Evolutionary conservation across 179 eudicot species (phyloP).

Genomic region (Nepenthes alata): DNA sequence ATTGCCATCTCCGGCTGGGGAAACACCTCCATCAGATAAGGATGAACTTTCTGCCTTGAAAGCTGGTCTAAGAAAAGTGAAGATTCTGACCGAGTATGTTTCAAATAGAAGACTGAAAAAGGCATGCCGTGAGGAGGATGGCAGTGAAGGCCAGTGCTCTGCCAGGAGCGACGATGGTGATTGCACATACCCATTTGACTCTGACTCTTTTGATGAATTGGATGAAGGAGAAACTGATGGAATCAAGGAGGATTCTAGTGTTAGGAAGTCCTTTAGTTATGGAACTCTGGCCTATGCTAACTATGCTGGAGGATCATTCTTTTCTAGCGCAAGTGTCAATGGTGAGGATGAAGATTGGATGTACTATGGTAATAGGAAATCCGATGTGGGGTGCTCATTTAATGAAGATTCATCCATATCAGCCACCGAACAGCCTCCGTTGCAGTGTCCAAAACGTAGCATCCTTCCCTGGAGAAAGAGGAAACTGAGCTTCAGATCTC

Average conservation of each 20-base stretch:
- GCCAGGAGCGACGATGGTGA: constrained; percentile 51
- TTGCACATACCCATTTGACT: constrained; percentile 39
- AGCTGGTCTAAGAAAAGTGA: constrained; percentile 59
- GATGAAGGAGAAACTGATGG: constrained; percentile 51
- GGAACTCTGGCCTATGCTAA: constrained; percentile 72
- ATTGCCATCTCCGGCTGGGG: constrained; percentile 31
- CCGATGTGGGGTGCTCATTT: constrained; percentile 44
- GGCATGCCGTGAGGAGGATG: constrained; percentile 36
- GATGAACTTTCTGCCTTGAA: constrained; percentile 62
- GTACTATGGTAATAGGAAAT: constrained; percentile 55
- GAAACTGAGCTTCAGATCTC: constrained; percentile 56
- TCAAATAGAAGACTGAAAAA: constrained; percentile 49
- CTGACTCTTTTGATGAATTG: constrained; percentile 50
- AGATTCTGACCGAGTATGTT: constrained; percentile 51
- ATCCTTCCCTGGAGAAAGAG: constrained; percentile 73
- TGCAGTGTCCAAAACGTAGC: constrained; percentile 42
- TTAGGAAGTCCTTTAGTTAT: constrained; percentile 62
- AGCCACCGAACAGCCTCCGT: constrained; percentile 27
- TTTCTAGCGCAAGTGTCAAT: constrained; percentile 29
- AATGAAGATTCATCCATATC: constrained; percentile 30
- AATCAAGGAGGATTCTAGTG: constrained; percentile 29
- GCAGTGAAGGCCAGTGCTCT: constrained; percentile 48
- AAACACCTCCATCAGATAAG: constrained; percentile 34
- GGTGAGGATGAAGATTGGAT: constrained; percentile 58
- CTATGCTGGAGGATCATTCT: constrained; percentile 38